A percentile compares a stretch with the other conserved stretches of the same genome.
phyloP scores from a whole-genome alignment of 345 rosid species.

The Turnera subulata region DNA sequence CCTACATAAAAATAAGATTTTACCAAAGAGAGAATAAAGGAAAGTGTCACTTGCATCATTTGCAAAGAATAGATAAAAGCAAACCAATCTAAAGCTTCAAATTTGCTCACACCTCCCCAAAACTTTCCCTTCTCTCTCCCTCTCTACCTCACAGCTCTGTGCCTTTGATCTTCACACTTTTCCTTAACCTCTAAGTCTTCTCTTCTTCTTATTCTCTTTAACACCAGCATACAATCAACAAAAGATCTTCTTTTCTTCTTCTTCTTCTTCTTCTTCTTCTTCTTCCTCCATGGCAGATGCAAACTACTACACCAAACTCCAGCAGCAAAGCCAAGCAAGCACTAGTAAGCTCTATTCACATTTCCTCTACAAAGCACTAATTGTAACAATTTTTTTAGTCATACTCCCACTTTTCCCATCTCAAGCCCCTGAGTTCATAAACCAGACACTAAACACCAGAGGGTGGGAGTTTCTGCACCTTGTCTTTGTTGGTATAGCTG shows the following conservation, averaged over 20 bases:
- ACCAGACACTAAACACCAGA: slow-evolving; percentile 51
- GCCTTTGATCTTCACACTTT: slow-evolving; percentile 6
- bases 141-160: slow-evolving; percentile 6
- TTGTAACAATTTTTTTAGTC: slow-evolving; percentile 36
- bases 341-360: slow-evolving; percentile 46
- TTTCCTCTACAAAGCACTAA: slow-evolving; percentile 62
- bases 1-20: background rate
- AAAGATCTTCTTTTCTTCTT: slow-evolving; percentile 5
- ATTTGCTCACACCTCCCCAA: slow-evolving; percentile 20
- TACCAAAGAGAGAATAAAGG: background rate
- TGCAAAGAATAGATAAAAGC: slow-evolving; percentile 10
- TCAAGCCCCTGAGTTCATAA: slow-evolving; percentile 80
- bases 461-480: slow-evolving; percentile 96
- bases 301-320: slow-evolving; percentile 29
- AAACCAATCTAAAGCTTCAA: slow-evolving; percentile 20
- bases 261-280: slow-evolving; percentile 13
- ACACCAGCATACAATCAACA: slow-evolving; percentile 13
- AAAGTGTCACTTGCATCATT: slow-evolving; percentile 9
- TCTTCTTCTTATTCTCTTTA: slow-evolving; percentile 21
- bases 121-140: slow-evolving; percentile 19
- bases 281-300: slow-evolving; percentile 55
- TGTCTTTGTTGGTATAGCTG: slow-evolving; percentile 85
- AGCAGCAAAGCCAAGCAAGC: slow-evolving; percentile 33
- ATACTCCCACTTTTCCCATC: slow-evolving; percentile 62
- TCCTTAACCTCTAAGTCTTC: slow-evolving; percentile 49